phyloP scores from a whole-genome alignment of 2,329 filamentous ascomycete genomes.

The Diaporthe caulivora region DNA sequence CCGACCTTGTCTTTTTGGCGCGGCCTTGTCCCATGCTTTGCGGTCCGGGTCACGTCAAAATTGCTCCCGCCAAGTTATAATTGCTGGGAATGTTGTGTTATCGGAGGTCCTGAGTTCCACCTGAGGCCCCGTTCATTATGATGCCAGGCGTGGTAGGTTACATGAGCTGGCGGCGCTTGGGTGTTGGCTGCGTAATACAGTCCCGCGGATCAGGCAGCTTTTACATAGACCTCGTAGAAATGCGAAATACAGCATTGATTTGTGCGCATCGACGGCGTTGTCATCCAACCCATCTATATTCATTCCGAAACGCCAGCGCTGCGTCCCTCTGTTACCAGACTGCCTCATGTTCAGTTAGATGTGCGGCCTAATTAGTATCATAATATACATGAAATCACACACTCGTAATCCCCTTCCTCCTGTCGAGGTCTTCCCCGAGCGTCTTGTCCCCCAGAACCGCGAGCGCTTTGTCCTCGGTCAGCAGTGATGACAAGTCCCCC shows the following conservation, averaged over 20 bases:
- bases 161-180: no score
- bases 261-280: background rate
- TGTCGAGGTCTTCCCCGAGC: conserved; percentile 46
- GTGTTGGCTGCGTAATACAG: background rate
- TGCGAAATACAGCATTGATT: background rate
- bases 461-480: conserved; percentile 38
- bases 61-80: no score
- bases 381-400: background rate
- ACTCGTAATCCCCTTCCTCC: conserved; percentile 38
- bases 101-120: background rate
- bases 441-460: conserved; percentile 43
- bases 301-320: background rate
- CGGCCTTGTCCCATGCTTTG: no score
- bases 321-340: background rate
- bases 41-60: background rate
- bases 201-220: background rate
- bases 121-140: no score
- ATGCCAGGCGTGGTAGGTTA: background rate
- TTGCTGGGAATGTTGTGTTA: background rate
- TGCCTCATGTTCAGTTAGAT: background rate
- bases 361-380: background rate
- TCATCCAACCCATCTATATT: background rate
- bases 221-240: background rate
- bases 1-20: background rate
- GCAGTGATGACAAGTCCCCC: background rate